A percentile compares a stretch with the other conserved stretches of the same genome.
Evolutionary conservation across 306 rosid genomes (phyloP).

Genomic region (Astragalus membranaceus): DNA sequence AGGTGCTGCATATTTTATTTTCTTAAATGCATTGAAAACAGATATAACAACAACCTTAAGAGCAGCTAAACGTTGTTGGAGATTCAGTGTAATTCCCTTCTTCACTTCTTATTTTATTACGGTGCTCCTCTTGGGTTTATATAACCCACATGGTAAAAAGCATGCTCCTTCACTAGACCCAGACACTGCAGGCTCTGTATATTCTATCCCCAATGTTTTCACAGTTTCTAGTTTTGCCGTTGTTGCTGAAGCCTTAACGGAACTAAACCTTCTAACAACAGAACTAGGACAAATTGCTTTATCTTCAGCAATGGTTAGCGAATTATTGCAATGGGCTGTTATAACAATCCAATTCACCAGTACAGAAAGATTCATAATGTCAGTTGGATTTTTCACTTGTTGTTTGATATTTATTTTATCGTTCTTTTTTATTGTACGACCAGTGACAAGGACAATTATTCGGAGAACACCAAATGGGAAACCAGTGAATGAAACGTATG

Average conservation of each 20-base stretch:
- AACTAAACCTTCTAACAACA: constrained; percentile 26
- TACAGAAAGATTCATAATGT: rapidly evolving
- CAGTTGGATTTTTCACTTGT: background rate
- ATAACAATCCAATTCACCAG: background rate
- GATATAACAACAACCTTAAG: constrained; percentile 6
- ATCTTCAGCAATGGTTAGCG: constrained; percentile 26
- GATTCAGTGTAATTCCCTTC: constrained; percentile 15
- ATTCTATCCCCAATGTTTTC: background rate
- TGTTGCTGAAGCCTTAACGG: background rate
- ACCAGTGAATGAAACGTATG: constrained; percentile 1
- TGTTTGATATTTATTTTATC: background rate
- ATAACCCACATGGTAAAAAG: background rate
- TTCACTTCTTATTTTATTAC: background rate
- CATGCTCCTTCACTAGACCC: no score
- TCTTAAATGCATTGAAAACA: constrained; percentile 11
- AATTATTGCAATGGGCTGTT: background rate
- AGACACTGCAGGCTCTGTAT: background rate
- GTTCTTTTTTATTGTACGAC: background rate
- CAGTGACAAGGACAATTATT: background rate
- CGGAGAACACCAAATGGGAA: constrained; percentile 19
- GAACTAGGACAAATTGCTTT: constrained; percentile 36
- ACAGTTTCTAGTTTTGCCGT: constrained; percentile 1
- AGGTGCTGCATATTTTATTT: background rate
- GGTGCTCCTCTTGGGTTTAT: background rate
- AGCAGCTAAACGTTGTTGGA: constrained; percentile 22